phyloP scores from a whole-genome alignment of 2,329 filamentous ascomycete genomes.

The Xylaria arbuscula region DNA sequence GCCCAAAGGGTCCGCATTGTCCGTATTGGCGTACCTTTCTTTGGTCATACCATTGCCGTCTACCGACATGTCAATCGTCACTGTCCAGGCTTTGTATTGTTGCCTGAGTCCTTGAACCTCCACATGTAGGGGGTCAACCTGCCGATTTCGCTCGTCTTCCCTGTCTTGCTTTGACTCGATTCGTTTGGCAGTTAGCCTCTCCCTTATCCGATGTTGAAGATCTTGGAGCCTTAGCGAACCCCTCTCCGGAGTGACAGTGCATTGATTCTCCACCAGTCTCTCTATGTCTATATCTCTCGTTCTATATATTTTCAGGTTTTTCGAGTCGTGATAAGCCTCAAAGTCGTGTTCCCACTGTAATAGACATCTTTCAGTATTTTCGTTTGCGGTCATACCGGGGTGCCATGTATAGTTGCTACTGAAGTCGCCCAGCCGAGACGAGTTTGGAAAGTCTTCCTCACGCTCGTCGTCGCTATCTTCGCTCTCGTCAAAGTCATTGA shows the following conservation, averaged over 20 bases:
- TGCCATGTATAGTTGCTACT: not conserved
- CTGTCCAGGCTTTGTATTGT: slow-evolving; percentile 39
- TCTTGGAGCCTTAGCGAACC: not conserved
- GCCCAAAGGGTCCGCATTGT: not conserved
- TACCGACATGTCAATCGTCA: slow-evolving; percentile 33
- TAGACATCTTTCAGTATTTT: not conserved
- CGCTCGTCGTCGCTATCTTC: slow-evolving; percentile 37
- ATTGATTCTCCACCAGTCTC: not conserved
- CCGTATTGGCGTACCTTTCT: slow-evolving; percentile 19
- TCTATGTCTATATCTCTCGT: slow-evolving; percentile 15
- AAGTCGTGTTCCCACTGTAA: slow-evolving; percentile 12
- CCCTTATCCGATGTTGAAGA: not conserved
- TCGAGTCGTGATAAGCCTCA: not conserved
- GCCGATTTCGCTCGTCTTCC: slow-evolving; percentile 26
- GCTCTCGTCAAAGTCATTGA: slow-evolving; percentile 34
- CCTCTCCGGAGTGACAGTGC: not conserved
- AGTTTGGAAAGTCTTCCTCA: slow-evolving; percentile 22
- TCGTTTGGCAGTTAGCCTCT: not conserved
- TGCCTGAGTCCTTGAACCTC: slow-evolving; percentile 9
- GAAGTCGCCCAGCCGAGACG: slow-evolving; percentile 2
- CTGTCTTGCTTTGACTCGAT: slow-evolving; percentile 12
- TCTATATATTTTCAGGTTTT: slow-evolving; percentile 16
- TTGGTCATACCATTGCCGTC: slow-evolving; percentile 35
- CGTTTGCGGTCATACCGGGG: rapidly evolving
- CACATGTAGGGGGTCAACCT: slow-evolving; percentile 36